A percentile compares a stretch with the other conserved stretches of the same genome.
Evolutionary conservation across 352 stramenopile genomes (phyloP).

Genomic region (Stramenopiles sp.): DNA sequence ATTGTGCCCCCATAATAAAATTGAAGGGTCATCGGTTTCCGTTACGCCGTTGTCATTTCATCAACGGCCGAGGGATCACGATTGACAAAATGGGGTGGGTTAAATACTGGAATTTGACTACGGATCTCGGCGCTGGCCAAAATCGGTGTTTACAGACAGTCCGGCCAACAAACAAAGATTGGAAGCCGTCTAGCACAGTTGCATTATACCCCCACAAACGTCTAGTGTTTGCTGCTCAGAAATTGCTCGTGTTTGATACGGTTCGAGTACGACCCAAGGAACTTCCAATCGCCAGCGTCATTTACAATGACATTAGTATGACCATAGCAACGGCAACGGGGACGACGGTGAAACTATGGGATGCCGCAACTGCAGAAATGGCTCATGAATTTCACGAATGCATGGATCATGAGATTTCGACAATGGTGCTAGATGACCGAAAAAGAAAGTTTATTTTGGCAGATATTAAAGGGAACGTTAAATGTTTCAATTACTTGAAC

Average conservation of each 20-base stretch:
- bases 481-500: background rate
- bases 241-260: constrained; percentile 17
- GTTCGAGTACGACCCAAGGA: background rate
- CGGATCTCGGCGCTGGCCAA: no score
- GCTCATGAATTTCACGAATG: background rate
- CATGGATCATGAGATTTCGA: background rate
- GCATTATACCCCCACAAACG: no score
- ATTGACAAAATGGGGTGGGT: no score
- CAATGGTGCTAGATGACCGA: background rate
- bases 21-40: no score
- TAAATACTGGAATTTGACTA: no score
- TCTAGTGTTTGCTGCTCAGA: no score
- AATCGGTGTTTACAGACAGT: no score
- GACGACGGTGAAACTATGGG: constrained; percentile 15
- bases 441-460: background rate
- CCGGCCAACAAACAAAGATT: no score
- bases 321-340: constrained; percentile 15
- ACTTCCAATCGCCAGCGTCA: background rate
- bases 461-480: background rate
- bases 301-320: constrained; percentile 14
- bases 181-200: no score
- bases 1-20: no score
- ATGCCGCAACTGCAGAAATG: background rate
- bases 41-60: no score
- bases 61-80: no score